Evolutionary conservation across 2,329 filamentous ascomycete species (phyloP), one percentile per base, ranked within the genome.

Genomic region (Diplodia intermedia): DNA sequence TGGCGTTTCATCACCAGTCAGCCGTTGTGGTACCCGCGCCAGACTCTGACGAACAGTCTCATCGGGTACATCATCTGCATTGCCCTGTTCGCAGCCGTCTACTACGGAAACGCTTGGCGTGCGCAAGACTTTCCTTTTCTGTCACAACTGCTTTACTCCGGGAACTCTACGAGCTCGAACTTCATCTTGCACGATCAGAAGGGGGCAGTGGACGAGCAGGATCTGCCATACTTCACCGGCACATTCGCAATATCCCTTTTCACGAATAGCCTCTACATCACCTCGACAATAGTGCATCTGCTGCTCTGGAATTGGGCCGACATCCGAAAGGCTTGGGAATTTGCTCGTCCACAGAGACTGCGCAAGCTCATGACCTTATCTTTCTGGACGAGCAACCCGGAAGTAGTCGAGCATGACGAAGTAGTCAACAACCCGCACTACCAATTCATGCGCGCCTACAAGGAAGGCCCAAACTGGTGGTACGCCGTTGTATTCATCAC

Each of bases 1-100:
- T 92, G 90, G 90, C 90, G 89, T 2, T 73, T 57, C 50, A 75
- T 77, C n/a, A 60, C 70, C 12, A 69, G 69, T 4, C 74, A 72
- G 1, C 79, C 79, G 0, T 72, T 83, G 8, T 82, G 76, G 72
- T 73, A 78, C 62, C 82, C 67, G 23, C 70, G 68, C 23, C 49
- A 68, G 14, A 61, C 69, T 6, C 66, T 71, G 38, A 68, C 68
- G 4, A 70, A 70, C 31, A 33, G 73, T 2, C 71, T 77, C 23
- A 74, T 82, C 49, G 81, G 82, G 1, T 79, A 79, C 63, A 5
- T 79, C 0, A 69, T 74, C 0, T 79, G 80, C 65, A 76, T 81
- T 29, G 56, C 76, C 1, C 68, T 83, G 1, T 81, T 79, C 70
- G 73, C 78, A 57, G 78, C 75, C 0, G 65, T 81, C 14, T 84